Conservation (phyloP, 805 yeast genomes). For the Wickerhamiella lipophila region DNA sequence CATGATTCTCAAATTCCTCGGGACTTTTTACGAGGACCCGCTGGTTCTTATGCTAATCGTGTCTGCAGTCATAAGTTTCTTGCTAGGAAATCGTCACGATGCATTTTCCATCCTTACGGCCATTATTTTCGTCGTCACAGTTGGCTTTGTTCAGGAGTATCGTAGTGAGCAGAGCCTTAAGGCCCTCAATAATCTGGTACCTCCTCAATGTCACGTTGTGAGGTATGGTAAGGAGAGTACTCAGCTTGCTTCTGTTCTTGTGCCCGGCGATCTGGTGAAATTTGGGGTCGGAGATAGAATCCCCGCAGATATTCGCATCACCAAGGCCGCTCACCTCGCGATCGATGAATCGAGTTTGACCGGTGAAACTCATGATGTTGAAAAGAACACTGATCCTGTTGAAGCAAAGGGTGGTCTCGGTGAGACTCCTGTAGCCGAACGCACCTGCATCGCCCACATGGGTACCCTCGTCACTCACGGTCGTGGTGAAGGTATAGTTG, state of each 20-base stretch:
- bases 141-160: conserved; percentile 95
- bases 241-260: conserved; percentile 76
- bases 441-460: conserved; percentile 81
- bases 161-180: conserved; percentile 89
- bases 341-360: conserved; percentile 92
- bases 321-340: conserved; percentile 62
- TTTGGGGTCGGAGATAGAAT: conserved; percentile 88
- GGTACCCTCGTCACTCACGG: conserved; percentile 97
- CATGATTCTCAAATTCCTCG: conserved; percentile 54
- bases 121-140: conserved; percentile 82
- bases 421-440: conserved; percentile 44
- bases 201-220: conserved; percentile 89
- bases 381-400: conserved; percentile 38
- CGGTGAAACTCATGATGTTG: conserved; percentile 86
- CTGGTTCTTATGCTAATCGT: conserved; percentile 78
- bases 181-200: conserved; percentile 84
- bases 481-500: conserved; percentile 83
- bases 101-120: conserved; percentile 91
- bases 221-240: conserved; percentile 67
- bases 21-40: conserved; percentile 82
- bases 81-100: conserved; percentile 95
- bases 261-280: conserved; percentile 91
- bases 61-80: conserved; percentile 71
- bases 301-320: conserved; percentile 86
- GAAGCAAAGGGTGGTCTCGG: neutral